A percentile compares a stretch with the other conserved stretches of the same genome.
Evolutionary conservation across 225 moss, liverwort and hornwort species (phyloP).

Genomic region (Neckera pumila): DNA sequence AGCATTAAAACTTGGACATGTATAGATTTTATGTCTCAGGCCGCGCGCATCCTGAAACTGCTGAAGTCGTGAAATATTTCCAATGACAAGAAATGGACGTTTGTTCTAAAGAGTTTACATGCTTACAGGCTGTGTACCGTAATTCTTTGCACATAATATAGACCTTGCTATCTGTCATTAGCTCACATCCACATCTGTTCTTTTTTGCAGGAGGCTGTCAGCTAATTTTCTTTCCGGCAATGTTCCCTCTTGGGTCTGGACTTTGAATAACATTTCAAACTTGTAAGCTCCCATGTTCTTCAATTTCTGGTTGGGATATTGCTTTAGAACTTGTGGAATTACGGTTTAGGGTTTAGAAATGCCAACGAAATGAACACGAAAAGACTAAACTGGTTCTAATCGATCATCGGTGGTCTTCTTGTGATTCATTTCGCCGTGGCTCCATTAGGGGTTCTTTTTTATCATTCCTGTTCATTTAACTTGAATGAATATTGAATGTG

Average conservation of each 20-base stretch:
- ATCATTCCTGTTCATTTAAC: not conserved
- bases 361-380: not conserved
- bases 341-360: not conserved
- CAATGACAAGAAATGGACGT: not conserved
- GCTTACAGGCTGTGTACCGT: not conserved
- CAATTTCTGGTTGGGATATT: not conserved
- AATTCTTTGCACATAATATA: not conserved
- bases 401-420: not conserved
- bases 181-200: not conserved
- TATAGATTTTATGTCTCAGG: not conserved
- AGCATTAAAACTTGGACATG: not conserved
- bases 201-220: slow-evolving; percentile 22
- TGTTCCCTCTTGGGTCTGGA: slow-evolving; percentile 12
- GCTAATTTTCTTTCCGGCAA: not conserved
- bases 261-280: not conserved
- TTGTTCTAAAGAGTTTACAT: not conserved
- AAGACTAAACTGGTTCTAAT: not conserved
- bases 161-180: not conserved
- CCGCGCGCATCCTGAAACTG: not conserved
- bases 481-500: not conserved
- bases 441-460: not conserved
- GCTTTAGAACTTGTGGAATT: not conserved
- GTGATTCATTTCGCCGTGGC: not conserved
- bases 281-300: slow-evolving; percentile 1
- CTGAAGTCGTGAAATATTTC: not conserved